Percentiles rank a stretch among this genome's conserved stretches.
phyloP scores from a whole-genome alignment of 108 stramenopile genomes.

The Schizochytrium sp. region DNA sequence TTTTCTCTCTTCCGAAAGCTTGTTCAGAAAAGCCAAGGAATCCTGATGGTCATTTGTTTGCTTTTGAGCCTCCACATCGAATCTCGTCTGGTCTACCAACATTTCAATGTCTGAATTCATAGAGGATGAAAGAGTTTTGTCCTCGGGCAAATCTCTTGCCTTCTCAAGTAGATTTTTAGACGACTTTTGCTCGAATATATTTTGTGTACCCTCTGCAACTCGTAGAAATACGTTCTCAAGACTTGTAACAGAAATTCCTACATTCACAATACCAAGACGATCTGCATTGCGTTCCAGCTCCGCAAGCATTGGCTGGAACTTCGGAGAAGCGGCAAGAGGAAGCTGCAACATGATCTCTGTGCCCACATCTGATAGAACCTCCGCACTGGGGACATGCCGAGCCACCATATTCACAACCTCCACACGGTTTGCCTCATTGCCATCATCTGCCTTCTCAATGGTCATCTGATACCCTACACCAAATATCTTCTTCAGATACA shows the following conservation, averaged over 20 bases:
- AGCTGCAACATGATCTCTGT: slow-evolving; percentile 35
- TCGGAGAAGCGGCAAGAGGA: not conserved
- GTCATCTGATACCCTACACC: slow-evolving; percentile 80
- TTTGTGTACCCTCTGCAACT: slow-evolving; percentile 54
- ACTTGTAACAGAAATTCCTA: slow-evolving; percentile 71
- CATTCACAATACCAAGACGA: slow-evolving; percentile 63
- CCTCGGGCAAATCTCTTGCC: not conserved
- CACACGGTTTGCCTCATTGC: not conserved
- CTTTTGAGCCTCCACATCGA: not conserved
- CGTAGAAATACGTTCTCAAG: slow-evolving; percentile 73
- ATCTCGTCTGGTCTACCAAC: not conserved
- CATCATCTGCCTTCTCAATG: not conserved
- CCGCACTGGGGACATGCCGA: slow-evolving; percentile 9
- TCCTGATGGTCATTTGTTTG: no score
- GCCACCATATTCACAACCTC: not conserved
- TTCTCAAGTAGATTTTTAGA: not conserved
- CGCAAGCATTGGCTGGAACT: slow-evolving; percentile 51
- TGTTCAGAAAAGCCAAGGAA: not conserved
- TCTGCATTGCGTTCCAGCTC: slow-evolving; percentile 60
- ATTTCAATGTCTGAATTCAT: not conserved
- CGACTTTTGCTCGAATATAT: not conserved
- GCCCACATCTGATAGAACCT: slow-evolving; percentile 42
- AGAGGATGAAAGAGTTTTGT: not conserved
- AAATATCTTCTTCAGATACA: slow-evolving; percentile 83
- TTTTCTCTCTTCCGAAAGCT: not conserved